Evolutionary conservation across 1,284 basidiomycete genomes (phyloP).

Genomic region (Sphaerobolus stellatus): DNA sequence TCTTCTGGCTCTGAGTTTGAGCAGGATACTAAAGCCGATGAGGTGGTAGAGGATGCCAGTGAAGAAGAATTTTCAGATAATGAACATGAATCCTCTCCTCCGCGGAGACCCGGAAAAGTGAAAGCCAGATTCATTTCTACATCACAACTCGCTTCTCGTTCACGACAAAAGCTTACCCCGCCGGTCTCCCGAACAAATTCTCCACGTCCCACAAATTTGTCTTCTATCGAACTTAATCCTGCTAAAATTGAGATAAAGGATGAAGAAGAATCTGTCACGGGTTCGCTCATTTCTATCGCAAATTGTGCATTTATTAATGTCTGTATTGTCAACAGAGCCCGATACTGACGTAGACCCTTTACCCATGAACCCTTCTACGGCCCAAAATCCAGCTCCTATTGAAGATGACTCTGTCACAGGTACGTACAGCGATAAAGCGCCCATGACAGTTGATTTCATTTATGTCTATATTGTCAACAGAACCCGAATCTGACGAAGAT

Average conservation of each 20-base stretch:
- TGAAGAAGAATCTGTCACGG: too few relatives aligned
- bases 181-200: too few relatives aligned
- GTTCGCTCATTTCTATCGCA: not conserved
- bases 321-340: conserved; percentile 1
- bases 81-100: conserved; percentile 6
- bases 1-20: conserved; percentile 17
- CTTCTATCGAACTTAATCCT: too few relatives aligned
- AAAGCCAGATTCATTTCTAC: conserved; percentile 5
- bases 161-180: conserved; percentile 1
- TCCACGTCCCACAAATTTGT: too few relatives aligned
- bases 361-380: not conserved
- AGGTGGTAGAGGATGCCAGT: conserved; percentile 15
- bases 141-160: not conserved
- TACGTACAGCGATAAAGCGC: not conserved
- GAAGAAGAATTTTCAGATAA: conserved; percentile 17
- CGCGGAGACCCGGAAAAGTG: not conserved
- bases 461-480: not conserved
- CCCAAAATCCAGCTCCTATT: not conserved
- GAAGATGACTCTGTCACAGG: not conserved
- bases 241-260: too few relatives aligned
- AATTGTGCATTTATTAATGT: not conserved
- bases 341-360: not conserved
- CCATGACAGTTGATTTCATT: not conserved
- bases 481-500: not conserved
- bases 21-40: conserved; percentile 5